Evolutionary conservation across 805 yeast species (phyloP), one percentile per base, ranked within the genome.

Genomic region (Wickerhamomyces sydowiorum): DNA sequence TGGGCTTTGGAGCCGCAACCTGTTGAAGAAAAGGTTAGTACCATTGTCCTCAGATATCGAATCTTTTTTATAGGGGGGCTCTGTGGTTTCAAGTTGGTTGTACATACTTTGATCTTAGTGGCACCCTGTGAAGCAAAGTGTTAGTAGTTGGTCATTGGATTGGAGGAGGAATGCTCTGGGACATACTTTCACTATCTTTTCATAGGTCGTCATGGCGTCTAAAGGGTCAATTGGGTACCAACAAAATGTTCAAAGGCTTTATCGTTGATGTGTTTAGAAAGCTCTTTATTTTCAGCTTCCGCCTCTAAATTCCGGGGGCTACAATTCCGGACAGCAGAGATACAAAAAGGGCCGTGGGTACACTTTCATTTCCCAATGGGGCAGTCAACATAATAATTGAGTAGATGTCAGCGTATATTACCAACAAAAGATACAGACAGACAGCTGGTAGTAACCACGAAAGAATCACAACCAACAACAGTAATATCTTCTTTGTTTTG

Each of bases 1-100:
- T 93, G 30, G 95, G 84, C 65, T 93, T 93, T 7, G 99, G 99
- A n/a, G 98, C 96, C 10, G 98, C 98, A 66, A 87, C 76, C 78
- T 56, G 70, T 72, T 13, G 14, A 8, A 8, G 9, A n/a, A 10
- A 21, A 19, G 19, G 24, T 31, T 37, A 42, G 21, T 38, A 24
- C 30, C 31, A 5, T 29, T 7, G n/a, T 5, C 9, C 14, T 25
- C 29, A 12, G 20, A 4, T 13, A 29, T 23, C 25, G 32, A 17
- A 17, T n/a, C 5, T 7, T 28, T 5, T 15, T n/a, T 12, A 28
- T 28, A 29, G 32, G 32, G 32, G 32, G 19, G 19, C 20, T 17
- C 12, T 29, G 17, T 28, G 5, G 6, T n/a, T 37, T 46, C 36
- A 17, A 21, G 28, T 36, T 23, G 28, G 17, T 17, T n/a, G 6